Evolutionary conservation across 2,329 filamentous ascomycete genomes (phyloP).

Genomic region (Monosporascus sp.): DNA sequence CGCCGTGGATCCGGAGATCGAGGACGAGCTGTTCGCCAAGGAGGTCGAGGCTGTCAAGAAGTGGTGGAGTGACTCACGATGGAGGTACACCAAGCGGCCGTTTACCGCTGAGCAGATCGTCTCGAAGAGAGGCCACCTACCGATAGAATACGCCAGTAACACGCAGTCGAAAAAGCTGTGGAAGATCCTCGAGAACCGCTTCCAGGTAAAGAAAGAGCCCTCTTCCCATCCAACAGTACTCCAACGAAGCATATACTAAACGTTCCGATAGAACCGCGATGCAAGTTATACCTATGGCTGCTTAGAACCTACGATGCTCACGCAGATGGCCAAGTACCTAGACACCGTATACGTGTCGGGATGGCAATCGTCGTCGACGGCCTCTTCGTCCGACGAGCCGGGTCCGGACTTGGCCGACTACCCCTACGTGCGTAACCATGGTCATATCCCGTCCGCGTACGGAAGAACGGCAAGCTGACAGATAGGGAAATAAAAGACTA

Average conservation of each 20-base stretch:
- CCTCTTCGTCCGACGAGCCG: constrained; percentile 90
- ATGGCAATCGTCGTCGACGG: constrained; percentile 97
- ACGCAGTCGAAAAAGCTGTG: constrained; percentile 89
- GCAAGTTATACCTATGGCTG: constrained; percentile 96
- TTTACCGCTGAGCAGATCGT: constrained; percentile 98
- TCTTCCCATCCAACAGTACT: not conserved
- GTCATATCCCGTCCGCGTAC: not conserved
- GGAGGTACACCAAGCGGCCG: constrained; percentile 85
- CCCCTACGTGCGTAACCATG: constrained; percentile 58
- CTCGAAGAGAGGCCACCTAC: constrained; percentile 85
- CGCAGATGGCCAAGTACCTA: constrained; percentile 98
- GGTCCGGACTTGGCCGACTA: constrained; percentile 98
- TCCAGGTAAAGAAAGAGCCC: constrained; percentile 53
- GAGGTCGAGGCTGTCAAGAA: constrained; percentile 85
- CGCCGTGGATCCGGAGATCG: constrained; percentile 49
- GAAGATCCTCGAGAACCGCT: constrained; percentile 80
- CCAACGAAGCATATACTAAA: constrained; percentile 1
- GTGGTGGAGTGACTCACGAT: constrained; percentile 92
- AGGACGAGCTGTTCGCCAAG: constrained; percentile 65
- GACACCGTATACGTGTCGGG: constrained; percentile 98
- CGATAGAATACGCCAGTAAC: constrained; percentile 89
- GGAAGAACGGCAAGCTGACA: constrained; percentile 4
- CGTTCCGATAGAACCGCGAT: constrained; percentile 58
- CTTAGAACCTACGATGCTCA: constrained; percentile 96
- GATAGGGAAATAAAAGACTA: constrained; percentile 55